Evolutionary conservation across 139 green algal genomes (phyloP).

Genomic region (Tetraselmis striata): DNA sequence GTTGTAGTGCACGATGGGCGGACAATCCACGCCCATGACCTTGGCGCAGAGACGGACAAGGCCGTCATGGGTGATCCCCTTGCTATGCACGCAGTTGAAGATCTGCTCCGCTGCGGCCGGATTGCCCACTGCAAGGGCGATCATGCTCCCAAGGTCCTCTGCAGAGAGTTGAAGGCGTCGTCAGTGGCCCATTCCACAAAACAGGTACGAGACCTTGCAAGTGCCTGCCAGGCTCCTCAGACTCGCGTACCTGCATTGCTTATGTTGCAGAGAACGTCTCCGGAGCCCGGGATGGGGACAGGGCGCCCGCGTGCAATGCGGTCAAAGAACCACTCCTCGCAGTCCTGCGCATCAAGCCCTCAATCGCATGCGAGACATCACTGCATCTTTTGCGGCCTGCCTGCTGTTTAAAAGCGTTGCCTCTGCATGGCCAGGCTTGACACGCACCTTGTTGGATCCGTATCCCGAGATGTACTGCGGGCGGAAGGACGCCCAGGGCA

Average conservation of each 20-base stretch:
- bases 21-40: constrained; percentile 21
- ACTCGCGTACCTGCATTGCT: background rate
- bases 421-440: too few relatives aligned
- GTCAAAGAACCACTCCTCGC: constrained; percentile 56
- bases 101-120: constrained; percentile 9
- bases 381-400: too few relatives aligned
- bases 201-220: background rate
- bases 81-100: constrained; percentile 32
- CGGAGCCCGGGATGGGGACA: constrained; percentile 39
- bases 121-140: constrained; percentile 34
- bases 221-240: too few relatives aligned
- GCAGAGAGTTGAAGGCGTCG: constrained; percentile 26
- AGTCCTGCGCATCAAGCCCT: too few relatives aligned
- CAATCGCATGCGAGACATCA: too few relatives aligned
- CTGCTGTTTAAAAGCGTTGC: too few relatives aligned
- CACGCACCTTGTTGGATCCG: constrained; percentile 52
- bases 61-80: constrained; percentile 43
- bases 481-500: constrained; percentile 29
- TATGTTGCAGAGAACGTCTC: constrained; percentile 33
- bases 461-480: constrained; percentile 53
- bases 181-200: background rate
- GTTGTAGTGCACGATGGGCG: constrained; percentile 49
- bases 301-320: constrained; percentile 31
- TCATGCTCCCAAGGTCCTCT: constrained; percentile 42
- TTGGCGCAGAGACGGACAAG: constrained; percentile 36